Percentiles rank a stretch among this genome's conserved stretches.
Conservation (phyloP, 257 asterid genomes). For the Solanum etuberosum region DNA sequence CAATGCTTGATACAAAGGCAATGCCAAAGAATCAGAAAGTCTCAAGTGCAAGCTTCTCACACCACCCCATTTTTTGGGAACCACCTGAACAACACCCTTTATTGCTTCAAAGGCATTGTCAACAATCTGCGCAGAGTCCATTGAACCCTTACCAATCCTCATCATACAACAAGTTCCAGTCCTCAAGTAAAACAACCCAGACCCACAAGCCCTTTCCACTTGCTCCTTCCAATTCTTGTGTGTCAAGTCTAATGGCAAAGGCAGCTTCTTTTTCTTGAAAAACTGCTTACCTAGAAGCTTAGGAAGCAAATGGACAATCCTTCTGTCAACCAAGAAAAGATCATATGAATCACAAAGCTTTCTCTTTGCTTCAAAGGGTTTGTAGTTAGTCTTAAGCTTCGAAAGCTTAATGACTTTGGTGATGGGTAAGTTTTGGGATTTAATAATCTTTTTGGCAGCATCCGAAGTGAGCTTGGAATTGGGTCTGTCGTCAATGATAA, state of each 20-base stretch:
- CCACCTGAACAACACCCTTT: constrained; percentile 35
- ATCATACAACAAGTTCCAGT: constrained; percentile 78
- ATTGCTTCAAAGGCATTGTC: constrained; percentile 52
- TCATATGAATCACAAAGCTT: constrained; percentile 73
- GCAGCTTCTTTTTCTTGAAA: constrained; percentile 78
- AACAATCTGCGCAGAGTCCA: constrained; percentile 53
- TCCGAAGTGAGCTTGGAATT: constrained; percentile 44
- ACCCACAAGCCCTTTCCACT: constrained; percentile 56
- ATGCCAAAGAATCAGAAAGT: constrained; percentile 52
- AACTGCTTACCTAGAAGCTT: constrained; percentile 70
- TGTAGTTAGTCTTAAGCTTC: constrained; percentile 63
- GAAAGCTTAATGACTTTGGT: constrained; percentile 54
- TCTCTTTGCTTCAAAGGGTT: constrained; percentile 66
- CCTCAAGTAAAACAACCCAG: constrained; percentile 49
- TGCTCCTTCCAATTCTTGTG: constrained; percentile 55
- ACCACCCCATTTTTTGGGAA: constrained; percentile 77
- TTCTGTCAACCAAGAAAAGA: constrained; percentile 61
- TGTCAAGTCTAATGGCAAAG: constrained; percentile 64
- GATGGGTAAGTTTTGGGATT: constrained; percentile 41
- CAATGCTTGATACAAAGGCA: constrained; percentile 78
- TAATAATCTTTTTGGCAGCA: constrained; percentile 44
- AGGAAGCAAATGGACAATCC: constrained; percentile 77
- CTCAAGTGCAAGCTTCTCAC: constrained; percentile 84
- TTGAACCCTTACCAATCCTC: constrained; percentile 61
- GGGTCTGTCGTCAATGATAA: constrained; percentile 67